phyloP scores from a whole-genome alignment of 176 grass and related monocot species.

The Eleusine indica region DNA sequence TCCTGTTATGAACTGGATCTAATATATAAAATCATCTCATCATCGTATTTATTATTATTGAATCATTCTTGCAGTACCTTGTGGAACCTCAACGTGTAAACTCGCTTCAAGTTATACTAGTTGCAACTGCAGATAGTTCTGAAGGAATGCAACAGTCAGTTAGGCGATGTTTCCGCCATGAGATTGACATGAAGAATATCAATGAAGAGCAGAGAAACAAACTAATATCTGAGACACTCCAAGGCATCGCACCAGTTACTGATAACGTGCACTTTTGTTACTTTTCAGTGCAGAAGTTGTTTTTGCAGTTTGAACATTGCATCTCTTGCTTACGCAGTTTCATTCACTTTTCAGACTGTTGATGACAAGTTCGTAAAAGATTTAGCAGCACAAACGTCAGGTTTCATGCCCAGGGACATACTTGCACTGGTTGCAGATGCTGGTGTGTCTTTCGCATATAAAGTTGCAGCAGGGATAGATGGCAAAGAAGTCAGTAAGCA shows the following conservation, averaged over 20 bases:
- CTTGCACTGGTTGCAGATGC: constrained; percentile 80
- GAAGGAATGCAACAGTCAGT: constrained; percentile 81
- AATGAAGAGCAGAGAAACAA: constrained; percentile 73
- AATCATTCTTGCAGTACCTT: constrained; percentile 57
- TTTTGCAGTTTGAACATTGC: constrained; percentile 4
- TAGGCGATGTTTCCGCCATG: constrained; percentile 89
- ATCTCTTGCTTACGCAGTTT: constrained; percentile 27
- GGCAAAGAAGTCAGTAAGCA: constrained; percentile 27
- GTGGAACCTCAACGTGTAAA: constrained; percentile 66
- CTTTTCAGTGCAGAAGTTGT: background rate
- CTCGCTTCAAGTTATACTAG: constrained; percentile 69
- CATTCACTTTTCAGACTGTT: constrained; percentile 62
- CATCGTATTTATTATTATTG: constrained; percentile 33
- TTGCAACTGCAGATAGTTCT: constrained; percentile 77
- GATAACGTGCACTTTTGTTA: constrained; percentile 61
- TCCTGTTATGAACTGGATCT: constrained; percentile 6
- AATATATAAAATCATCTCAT: constrained; percentile 13
- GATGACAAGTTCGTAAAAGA: constrained; percentile 78
- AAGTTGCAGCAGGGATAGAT: constrained; percentile 48
- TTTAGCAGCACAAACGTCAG: constrained; percentile 72
- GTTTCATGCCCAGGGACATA: constrained; percentile 93
- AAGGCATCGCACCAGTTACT: constrained; percentile 36
- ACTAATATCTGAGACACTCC: constrained; percentile 79
- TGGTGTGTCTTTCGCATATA: constrained; percentile 63
- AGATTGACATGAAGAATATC: constrained; percentile 84